Percentiles rank a stretch among this genome's conserved stretches.
These are phyloP conservation scores for Kockovaella imperatae DNA, from an alignment of 768 basidiomycete species.

Conservation along the genomic window DNA sequence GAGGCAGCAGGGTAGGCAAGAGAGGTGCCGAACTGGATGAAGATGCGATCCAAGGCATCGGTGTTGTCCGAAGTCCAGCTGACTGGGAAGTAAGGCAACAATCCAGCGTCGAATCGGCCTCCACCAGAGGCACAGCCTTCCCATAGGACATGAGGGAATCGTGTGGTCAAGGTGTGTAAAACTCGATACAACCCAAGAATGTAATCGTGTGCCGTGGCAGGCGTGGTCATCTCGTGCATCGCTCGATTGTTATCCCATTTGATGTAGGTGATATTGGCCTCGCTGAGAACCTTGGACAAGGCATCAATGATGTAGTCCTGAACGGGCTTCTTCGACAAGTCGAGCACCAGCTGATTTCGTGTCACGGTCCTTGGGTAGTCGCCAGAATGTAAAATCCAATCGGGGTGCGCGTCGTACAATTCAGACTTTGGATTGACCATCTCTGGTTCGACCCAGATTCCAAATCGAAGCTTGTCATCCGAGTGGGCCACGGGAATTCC, in stretches of 20 bases:
- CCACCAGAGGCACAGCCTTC: conserved; percentile 32
- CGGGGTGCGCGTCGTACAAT: conserved; percentile 24
- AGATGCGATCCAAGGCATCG: conserved; percentile 19
- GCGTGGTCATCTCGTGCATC: conserved; percentile 24
- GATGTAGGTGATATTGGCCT: conserved; percentile 19
- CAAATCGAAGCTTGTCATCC: conserved; percentile 16
- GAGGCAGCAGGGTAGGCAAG: conserved; percentile 24
- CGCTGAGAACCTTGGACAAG: conserved; percentile 7
- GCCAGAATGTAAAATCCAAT: conserved; percentile 21
- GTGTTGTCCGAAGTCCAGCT: conserved; percentile 30
- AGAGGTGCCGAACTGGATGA: conserved; percentile 25
- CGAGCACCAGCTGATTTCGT: conserved; percentile 26
- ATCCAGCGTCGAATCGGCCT: conserved; percentile 27
- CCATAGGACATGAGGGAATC: conserved; percentile 26
- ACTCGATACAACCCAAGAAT: conserved; percentile 28
- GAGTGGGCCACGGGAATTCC: conserved; percentile 1
- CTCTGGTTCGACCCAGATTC: conserved; percentile 36
- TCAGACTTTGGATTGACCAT: conserved; percentile 31
- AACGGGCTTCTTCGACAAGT: conserved; percentile 15
- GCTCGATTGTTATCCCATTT: conserved; percentile 33
- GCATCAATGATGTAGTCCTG: conserved; percentile 27
- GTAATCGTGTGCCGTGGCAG: conserved; percentile 16
- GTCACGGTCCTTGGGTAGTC: conserved; percentile 10
- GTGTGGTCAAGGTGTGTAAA: conserved; percentile 22
- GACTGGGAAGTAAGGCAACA: conserved; percentile 25